Conservation (phyloP, 1,284 basidiomycete species). For the Tylopilus orsonianus region DNA sequence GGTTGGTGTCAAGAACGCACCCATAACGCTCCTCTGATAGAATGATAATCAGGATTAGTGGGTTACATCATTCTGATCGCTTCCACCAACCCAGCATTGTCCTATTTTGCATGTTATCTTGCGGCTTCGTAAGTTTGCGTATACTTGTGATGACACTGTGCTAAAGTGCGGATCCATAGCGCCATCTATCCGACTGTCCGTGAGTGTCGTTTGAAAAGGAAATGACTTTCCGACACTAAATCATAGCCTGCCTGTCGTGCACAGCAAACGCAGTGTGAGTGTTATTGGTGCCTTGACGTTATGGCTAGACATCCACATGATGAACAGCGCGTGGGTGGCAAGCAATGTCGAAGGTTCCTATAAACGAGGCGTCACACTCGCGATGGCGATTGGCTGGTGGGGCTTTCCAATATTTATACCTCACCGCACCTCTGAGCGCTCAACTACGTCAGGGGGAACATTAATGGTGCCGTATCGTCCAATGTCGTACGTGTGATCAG, state of each 20-base stretch:
- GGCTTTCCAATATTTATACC: slow-evolving; percentile 2
- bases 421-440: background rate
- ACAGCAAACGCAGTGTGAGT: slow-evolving; percentile 50
- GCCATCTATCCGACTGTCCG: slow-evolving; percentile 50
- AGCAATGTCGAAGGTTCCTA: slow-evolving; percentile 49
- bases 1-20: slow-evolving; percentile 12
- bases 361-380: slow-evolving; percentile 43
- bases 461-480: slow-evolving; percentile 47
- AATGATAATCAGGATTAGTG: slow-evolving; percentile 32
- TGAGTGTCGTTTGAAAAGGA: slow-evolving; percentile 27
- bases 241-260: background rate
- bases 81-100: slow-evolving; percentile 44
- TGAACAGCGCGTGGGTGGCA: slow-evolving; percentile 47
- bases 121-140: slow-evolving; percentile 43
- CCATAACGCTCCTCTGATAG: slow-evolving; percentile 1
- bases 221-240: slow-evolving; percentile 8
- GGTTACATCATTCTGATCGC: slow-evolving; percentile 55
- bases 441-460: slow-evolving; percentile 37
- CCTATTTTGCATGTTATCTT: slow-evolving; percentile 47
- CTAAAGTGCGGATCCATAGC: slow-evolving; percentile 25
- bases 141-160: background rate
- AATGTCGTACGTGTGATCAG: slow-evolving; percentile 39
- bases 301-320: background rate
- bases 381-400: slow-evolving; percentile 37
- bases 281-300: background rate